Base-by-base conservation (phyloP, 805 yeast genomes). In the Cyberlindnera xishuangbannaensis region DNA sequence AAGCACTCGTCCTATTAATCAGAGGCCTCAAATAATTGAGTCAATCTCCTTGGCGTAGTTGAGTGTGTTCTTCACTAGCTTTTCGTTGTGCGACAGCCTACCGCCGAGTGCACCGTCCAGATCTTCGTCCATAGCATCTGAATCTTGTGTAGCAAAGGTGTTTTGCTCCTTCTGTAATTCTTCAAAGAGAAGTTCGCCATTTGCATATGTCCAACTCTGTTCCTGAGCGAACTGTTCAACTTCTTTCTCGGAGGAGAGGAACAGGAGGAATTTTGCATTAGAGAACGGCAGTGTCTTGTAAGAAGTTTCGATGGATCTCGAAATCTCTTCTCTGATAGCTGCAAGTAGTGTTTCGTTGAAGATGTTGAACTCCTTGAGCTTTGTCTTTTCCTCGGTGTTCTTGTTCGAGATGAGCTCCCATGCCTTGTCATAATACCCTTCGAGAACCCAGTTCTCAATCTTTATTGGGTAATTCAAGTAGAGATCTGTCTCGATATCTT, bases 371-470 rank as follows among this genome's bases (percentile, higher is more conserved):
- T 92, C 97, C 37, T 77, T 73, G 79, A 76, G 28, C 50, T 55
- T 33, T 42, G 46, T 7, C 55, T 63, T 35, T 44, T 47, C 47
- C 49, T 53, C 48, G 6, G 44, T 31, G 13, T 36, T 13, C 63
- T 69, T 39, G 23, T 35, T 37, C n/a, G 38, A 37, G 28, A 42
- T 40, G 20, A 37, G 24, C 11, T 24, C 18, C 32, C 40, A 34
- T 12, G 47, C 90, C 59, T 84, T 84, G 58, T 86, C 92, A 60
- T 88, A 92, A 44, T 90, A 83, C 27, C 98, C 98, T 62, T 92
- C 97, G 81, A 90, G 86, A 45, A 92, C 73, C 82, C 94, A 85
- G 45, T 84, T 78, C 58, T 92, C 97, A 48, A 92, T 76, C 47
- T 78, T 78, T 34, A 90, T 78, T 16, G 97, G 97, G 56, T 87